These are phyloP conservation scores for Pseudogymnoascus sp. DNA, from an alignment of 2,329 filamentous ascomycete species.

Conservation along the genomic window DNA sequence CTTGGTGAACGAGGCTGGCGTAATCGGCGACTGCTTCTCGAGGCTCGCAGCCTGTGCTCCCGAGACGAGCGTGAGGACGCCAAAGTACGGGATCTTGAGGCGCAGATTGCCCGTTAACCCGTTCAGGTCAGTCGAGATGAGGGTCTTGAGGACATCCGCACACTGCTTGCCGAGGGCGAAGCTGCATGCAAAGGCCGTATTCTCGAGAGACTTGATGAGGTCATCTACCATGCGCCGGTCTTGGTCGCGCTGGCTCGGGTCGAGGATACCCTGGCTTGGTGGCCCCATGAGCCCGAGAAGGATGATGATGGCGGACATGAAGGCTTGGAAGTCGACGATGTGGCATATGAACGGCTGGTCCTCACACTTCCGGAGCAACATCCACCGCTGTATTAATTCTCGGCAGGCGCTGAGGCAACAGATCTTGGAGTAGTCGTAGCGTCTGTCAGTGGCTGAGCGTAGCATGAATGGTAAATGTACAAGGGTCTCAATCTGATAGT, in stretches of 20 bases:
- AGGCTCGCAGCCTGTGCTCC: conserved; percentile 10
- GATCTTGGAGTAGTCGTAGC: conserved; percentile 28
- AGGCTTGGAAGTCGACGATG: conserved; percentile 25
- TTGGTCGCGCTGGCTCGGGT: conserved; percentile 14
- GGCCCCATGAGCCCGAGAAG: conserved; percentile 22
- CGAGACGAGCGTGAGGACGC: conserved; percentile 24
- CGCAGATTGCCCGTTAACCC: conserved; percentile 19
- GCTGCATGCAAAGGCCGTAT: conserved; percentile 11
- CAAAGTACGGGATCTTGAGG: conserved; percentile 28
- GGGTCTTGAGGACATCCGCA: conserved; percentile 24
- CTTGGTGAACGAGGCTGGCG: neutral
- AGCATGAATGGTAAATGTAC: conserved; percentile 29
- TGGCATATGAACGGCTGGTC: conserved; percentile 24
- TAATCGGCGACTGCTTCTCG: neutral
- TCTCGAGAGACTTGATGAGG: conserved; percentile 21
- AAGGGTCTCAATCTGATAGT: conserved; percentile 24
- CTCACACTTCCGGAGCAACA: conserved; percentile 17
- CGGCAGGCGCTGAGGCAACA: conserved; percentile 24
- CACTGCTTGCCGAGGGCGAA: conserved; percentile 19
- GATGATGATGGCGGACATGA: conserved; percentile 24
- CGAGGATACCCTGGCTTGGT: conserved; percentile 13
- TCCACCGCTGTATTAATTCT: conserved; percentile 23
- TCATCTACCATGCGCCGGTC: conserved; percentile 21
- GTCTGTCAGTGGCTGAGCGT: conserved; percentile 24
- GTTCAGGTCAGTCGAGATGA: conserved; percentile 17